Conservation (phyloP, 345 rosid genomes). For the Eucalyptus coolabah region DNA sequence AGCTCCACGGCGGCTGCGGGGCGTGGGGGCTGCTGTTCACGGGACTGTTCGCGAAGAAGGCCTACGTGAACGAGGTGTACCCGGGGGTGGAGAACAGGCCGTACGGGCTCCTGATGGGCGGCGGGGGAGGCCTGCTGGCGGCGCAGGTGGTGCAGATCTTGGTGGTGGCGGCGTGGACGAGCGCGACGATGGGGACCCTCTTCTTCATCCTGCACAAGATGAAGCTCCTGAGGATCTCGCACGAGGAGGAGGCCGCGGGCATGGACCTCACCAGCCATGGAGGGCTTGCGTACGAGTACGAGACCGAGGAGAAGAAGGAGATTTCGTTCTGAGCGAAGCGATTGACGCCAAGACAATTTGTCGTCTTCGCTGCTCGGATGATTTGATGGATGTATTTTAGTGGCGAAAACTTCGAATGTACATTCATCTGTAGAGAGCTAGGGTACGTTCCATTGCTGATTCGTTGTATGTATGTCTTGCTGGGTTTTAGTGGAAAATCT, state of each 20-base stretch:
- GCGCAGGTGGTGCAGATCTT: conserved; percentile 5
- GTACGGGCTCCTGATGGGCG: conserved; percentile 1
- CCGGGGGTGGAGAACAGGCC: conserved; percentile 5
- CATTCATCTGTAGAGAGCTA: not conserved
- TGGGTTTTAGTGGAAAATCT: not conserved
- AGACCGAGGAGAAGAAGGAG: not conserved
- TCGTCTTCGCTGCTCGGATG: not conserved
- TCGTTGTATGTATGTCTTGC: not conserved
- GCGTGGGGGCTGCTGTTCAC: conserved; percentile 39
- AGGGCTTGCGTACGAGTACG: conserved; percentile 31
- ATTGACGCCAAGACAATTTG: not conserved
- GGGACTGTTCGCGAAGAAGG: conserved; percentile 25
- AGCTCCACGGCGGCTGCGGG: conserved; percentile 36
- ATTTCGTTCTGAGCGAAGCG: not conserved
- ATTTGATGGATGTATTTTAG: not conserved
- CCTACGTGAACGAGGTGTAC: conserved; percentile 24
- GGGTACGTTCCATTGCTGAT: not conserved
- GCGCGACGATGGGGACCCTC: conserved; percentile 35
- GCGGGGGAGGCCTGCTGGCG: not conserved
- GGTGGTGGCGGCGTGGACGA: conserved; percentile 2
- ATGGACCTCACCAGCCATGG: conserved; percentile 54
- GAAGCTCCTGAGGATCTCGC: conserved; percentile 31
- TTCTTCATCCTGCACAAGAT: conserved; percentile 22
- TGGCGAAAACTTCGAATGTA: not conserved
- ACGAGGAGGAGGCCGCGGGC: conserved; percentile 42